Conservation (phyloP, 805 yeast genomes). For the Candida sithepensis region DNA sequence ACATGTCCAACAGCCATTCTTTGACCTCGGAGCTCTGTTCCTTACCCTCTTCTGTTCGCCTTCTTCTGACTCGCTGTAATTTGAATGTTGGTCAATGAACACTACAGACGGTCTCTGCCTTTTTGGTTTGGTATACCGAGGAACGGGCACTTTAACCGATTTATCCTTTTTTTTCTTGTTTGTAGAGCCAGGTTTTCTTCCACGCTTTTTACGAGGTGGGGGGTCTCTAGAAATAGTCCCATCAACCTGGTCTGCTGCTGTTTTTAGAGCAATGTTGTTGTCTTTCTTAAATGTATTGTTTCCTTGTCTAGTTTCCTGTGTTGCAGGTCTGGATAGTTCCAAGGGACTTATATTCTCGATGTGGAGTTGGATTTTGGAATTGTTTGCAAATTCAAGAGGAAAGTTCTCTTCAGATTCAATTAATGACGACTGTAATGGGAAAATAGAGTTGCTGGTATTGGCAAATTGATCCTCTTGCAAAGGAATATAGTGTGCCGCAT, state of each 20-base stretch:
- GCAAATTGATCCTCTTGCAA: not conserved
- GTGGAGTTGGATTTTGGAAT: not conserved
- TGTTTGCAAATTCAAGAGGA: conserved; percentile 8
- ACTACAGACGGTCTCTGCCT: not conserved
- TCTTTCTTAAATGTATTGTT: not conserved
- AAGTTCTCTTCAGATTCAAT: conserved; percentile 18
- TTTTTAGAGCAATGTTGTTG: too few species aligned
- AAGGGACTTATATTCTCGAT: not conserved
- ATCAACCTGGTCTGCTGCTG: too few species aligned
- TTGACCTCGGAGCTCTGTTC: conserved; percentile 20
- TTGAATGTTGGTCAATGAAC: conserved; percentile 1
- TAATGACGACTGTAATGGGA: conserved; percentile 14
- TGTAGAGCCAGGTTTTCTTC: conserved; percentile 20
- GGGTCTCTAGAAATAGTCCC: too few species aligned
- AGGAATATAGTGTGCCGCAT: too few species aligned
- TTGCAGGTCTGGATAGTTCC: not conserved
- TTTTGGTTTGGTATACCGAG: not conserved
- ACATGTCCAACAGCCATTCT: conserved; percentile 76
- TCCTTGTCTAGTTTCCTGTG: not conserved
- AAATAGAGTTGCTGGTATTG: conserved; percentile 13
- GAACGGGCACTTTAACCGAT: not conserved
- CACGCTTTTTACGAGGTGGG: conserved; percentile 9
- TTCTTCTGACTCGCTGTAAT: conserved; percentile 9
- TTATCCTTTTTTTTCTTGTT: conserved; percentile 9
- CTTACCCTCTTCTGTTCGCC: conserved; percentile 16